Evolutionary conservation across 495 filamentous ascomycete genomes (phyloP).

Genomic region (Aspergillus avenaceus): DNA sequence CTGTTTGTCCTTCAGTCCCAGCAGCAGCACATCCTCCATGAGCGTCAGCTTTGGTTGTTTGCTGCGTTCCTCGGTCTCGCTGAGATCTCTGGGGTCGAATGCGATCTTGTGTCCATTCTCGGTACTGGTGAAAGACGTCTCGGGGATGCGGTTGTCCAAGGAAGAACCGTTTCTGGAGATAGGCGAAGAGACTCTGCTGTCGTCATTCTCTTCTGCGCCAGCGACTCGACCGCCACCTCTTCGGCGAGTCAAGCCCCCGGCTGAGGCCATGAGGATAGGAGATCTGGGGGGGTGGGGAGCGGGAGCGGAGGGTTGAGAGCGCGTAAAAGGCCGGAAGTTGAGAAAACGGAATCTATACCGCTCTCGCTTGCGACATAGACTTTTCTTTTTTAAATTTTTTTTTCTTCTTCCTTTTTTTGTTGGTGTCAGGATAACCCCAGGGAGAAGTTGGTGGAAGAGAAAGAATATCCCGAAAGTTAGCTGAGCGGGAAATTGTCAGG

Average conservation of each 20-base stretch:
- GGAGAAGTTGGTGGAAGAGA: not conserved
- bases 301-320: conserved; percentile 6
- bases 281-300: conserved; percentile 17
- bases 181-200: conserved; percentile 68
- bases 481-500: conserved; percentile 20
- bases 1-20: conserved; percentile 98
- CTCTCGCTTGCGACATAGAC: conserved; percentile 24
- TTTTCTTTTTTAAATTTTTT: not conserved
- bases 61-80: conserved; percentile 91
- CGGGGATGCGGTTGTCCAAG: conserved; percentile 64
- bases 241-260: conserved; percentile 70
- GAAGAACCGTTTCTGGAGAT: conserved; percentile 54
- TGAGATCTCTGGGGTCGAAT: conserved; percentile 95
- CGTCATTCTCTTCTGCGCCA: conserved; percentile 53
- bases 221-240: conserved; percentile 64
- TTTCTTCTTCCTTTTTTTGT: not conserved
- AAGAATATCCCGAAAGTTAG: conserved; percentile 12
- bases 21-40: conserved; percentile 94
- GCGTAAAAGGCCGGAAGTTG: not conserved
- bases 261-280: conserved; percentile 54
- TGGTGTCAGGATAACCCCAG: not conserved
- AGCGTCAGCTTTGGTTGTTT: conserved; percentile 97
- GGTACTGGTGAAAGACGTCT: conserved; percentile 86
- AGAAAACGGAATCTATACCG: conserved; percentile 23
- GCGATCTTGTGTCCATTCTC: conserved; percentile 99